These are phyloP conservation scores for Leccinum boreale DNA, from an alignment of 768 basidiomycete species.

Conservation along the genomic window DNA sequence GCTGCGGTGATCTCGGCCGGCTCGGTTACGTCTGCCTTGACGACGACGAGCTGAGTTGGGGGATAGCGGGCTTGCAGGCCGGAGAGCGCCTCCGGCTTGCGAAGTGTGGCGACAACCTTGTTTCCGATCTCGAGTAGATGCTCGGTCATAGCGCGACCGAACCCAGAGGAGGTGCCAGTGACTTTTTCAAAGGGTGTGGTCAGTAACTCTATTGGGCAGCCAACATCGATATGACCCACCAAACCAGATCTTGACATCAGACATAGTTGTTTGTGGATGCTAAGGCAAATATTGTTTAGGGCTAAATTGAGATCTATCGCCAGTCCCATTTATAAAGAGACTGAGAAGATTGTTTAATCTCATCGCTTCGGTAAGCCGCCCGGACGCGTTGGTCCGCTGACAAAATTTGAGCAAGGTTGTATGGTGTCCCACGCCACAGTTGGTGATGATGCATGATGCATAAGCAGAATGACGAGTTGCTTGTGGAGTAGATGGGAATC, in stretches of 20 bases:
- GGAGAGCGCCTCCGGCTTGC: constrained; percentile 33
- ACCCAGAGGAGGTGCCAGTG: constrained; percentile 35
- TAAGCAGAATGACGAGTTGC: neutral
- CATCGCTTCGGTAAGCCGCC: neutral
- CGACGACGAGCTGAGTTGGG: constrained; percentile 25
- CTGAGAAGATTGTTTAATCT: neutral
- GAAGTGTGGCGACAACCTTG: constrained; percentile 41
- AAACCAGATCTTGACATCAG: constrained; percentile 18
- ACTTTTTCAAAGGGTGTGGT: neutral
- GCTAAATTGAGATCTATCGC: neutral
- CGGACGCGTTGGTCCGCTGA: neutral
- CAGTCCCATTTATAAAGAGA: neutral
- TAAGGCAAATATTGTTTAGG: neutral
- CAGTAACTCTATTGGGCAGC: neutral
- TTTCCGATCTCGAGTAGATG: constrained; percentile 30
- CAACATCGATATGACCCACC: constrained; percentile 1
- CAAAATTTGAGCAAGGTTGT: neutral
- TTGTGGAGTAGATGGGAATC: neutral
- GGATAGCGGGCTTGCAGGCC: constrained; percentile 25
- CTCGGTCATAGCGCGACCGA: constrained; percentile 33
- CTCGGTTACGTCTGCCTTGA: constrained; percentile 33
- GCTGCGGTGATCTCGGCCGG: constrained; percentile 22
- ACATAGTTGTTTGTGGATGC: constrained; percentile 5
- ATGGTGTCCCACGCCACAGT: neutral
- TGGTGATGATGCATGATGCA: neutral